Percentiles rank a stretch among this genome's conserved stretches.
phyloP scores from a whole-genome alignment of 805 yeast genomes.

The Candida palmyrensis region DNA sequence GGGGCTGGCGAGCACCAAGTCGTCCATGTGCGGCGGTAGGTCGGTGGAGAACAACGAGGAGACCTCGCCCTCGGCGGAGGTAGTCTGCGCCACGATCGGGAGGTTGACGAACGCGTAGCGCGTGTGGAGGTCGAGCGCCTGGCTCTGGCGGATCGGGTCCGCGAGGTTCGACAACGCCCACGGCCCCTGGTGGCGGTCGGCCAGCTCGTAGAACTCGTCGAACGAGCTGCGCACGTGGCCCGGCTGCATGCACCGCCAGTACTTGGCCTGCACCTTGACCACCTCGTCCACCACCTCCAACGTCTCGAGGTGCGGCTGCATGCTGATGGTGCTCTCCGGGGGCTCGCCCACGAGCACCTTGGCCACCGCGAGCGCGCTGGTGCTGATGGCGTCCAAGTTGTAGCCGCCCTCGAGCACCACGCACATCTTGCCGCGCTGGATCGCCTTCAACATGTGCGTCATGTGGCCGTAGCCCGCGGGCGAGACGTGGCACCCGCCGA shows the following conservation, averaged over 20 bases:
- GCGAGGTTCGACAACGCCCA: slow-evolving; percentile 48
- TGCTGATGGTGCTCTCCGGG: slow-evolving; percentile 68
- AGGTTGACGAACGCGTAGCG: slow-evolving; percentile 58
- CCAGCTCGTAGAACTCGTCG: slow-evolving; percentile 36
- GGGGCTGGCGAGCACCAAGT: slow-evolving; percentile 67
- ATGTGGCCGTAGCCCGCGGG: slow-evolving; percentile 96
- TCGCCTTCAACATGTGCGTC: slow-evolving; percentile 84
- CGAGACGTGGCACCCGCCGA: slow-evolving; percentile 93
- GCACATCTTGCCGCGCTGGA: slow-evolving; percentile 84
- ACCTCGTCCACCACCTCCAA: slow-evolving; percentile 80
- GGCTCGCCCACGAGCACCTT: slow-evolving; percentile 93
- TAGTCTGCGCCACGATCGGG: slow-evolving; percentile 45
- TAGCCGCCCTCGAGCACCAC: slow-evolving; percentile 97
- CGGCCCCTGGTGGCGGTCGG: slow-evolving; percentile 15
- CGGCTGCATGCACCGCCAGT: slow-evolving; percentile 81
- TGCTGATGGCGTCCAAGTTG: slow-evolving; percentile 84
- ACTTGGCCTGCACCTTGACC: slow-evolving; percentile 69
- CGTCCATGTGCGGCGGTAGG: slow-evolving; percentile 49
- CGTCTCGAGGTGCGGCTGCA: slow-evolving; percentile 70
- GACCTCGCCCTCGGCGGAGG: slow-evolving; percentile 15
- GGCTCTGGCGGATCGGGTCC: slow-evolving; percentile 73
- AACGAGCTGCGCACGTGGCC: slow-evolving; percentile 44
- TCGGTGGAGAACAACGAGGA: slow-evolving; percentile 28
- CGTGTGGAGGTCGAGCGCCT: slow-evolving; percentile 51
- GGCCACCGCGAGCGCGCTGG: slow-evolving; percentile 87